These are phyloP conservation scores for Puya raimondii DNA, from an alignment of 176 grass and related monocot species.

Conservation along the genomic window DNA sequence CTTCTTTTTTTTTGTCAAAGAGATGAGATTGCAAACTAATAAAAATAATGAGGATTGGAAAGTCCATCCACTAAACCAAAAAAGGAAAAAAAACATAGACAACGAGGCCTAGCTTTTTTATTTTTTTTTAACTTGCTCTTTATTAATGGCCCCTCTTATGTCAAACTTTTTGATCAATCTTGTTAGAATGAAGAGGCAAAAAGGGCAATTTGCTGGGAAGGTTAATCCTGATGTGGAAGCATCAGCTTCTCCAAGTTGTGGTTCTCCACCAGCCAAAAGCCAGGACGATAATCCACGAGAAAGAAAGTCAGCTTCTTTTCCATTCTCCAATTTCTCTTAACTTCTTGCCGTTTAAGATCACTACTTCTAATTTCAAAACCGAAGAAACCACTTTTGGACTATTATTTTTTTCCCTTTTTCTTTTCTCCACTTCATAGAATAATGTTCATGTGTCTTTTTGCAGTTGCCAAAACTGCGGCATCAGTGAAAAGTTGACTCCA, in stretches of 20 bases:
- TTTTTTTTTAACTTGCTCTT: conserved; percentile 11
- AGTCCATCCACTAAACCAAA: no score
- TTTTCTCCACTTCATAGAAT: conserved; percentile 9
- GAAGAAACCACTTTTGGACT: not conserved
- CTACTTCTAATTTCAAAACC: conserved; percentile 2
- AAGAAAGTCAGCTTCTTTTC: conserved; percentile 33
- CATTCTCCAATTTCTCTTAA: not conserved
- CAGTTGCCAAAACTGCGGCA: conserved; percentile 64
- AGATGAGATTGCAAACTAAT: no score
- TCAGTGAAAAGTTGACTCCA: conserved; percentile 53
- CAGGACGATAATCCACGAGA: conserved; percentile 38
- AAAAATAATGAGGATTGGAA: no score
- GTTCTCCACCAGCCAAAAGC: conserved; percentile 15
- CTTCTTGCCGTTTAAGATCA: conserved; percentile 5
- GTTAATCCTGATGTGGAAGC: conserved; percentile 33
- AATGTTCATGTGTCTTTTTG: conserved; percentile 20
- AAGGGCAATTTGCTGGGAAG: conserved; percentile 54
- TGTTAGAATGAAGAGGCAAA: conserved; percentile 49
- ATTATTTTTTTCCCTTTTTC: not conserved
- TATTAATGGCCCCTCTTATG: not conserved
- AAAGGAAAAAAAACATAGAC: not conserved
- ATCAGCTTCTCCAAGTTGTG: conserved; percentile 33
- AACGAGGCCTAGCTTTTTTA: not conserved
- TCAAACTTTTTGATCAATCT: conserved; percentile 10
- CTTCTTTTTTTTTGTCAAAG: no score